phyloP scores from a whole-genome alignment of 2,329 filamentous ascomycete genomes.

The Fusarium pseudocircinatum region DNA sequence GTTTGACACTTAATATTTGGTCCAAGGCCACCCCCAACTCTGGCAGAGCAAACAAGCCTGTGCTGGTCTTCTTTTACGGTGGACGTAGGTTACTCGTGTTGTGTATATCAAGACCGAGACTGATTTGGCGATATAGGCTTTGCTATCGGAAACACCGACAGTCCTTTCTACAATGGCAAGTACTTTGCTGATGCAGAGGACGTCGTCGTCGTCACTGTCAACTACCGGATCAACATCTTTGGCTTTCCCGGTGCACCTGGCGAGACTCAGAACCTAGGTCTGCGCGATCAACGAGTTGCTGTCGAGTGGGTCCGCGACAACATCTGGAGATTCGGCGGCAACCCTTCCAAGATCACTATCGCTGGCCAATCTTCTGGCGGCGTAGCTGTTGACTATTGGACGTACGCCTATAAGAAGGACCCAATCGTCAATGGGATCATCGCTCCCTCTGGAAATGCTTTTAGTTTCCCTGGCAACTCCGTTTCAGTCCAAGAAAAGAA shows the following conservation, averaged over 20 bases:
- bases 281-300: conserved; percentile 45
- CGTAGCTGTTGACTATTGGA: conserved; percentile 56
- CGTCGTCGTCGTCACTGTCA: conserved; percentile 57
- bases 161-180: conserved; percentile 54
- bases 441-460: conserved; percentile 56
- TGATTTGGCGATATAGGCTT: conserved; percentile 42
- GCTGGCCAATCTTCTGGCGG: conserved; percentile 48
- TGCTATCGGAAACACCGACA: conserved; percentile 50
- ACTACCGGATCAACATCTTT: conserved; percentile 57
- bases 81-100: conserved; percentile 7
- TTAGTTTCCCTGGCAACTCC: conserved; percentile 56
- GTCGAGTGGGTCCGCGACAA: conserved; percentile 49
- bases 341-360: conserved; percentile 46
- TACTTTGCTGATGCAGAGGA: conserved; percentile 55
- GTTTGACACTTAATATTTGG: conserved; percentile 38
- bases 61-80: conserved; percentile 38
- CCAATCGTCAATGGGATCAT: conserved; percentile 61
- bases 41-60: conserved; percentile 25
- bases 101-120: neutral
- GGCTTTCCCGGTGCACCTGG: conserved; percentile 51
- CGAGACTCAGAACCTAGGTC: conserved; percentile 38
- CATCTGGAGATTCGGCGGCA: conserved; percentile 44
- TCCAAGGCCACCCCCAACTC: conserved; percentile 32
- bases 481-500: conserved; percentile 48
- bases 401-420: conserved; percentile 59